Evolutionary conservation across 108 stramenopile species (phyloP), one percentile per base, ranked within the genome.

Genomic region (Hondaea fermentalgiana): DNA sequence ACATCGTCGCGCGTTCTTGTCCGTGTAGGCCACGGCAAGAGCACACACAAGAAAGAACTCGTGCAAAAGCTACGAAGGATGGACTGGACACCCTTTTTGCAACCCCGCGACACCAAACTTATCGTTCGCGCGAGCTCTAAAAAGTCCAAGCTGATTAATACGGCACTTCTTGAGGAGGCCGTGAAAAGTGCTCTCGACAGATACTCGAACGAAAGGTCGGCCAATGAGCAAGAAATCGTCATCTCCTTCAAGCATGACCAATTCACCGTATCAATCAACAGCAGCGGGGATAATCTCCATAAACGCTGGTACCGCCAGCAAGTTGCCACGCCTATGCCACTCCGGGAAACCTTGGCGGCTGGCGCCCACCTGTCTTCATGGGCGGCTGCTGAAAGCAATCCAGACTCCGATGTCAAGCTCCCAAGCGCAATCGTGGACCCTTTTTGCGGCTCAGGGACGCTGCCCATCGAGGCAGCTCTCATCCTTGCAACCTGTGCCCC

Each of bases 221-320:
- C 10, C 35, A 69, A 69, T 23, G 64, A 69, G 64, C 64, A 69
- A 4, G 64, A 69, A 23, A 69, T 69, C 42, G 10, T 42, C 64
- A 53, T 83, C 25, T 47, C 51, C 76, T 53, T 53, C 45, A 35
- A 53, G 45, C 45, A 35, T 53, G 76, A 83, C 51, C 17, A 55
- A 0, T 47, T 25, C 4, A 53, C 51, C 19, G 76, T 83, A 0
- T 83, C 76, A 12, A 83, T 83, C 19, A 53, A 47, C 49, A 53
- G 49, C n/a, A 83, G 76, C 51, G 76, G 76, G n/a, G 76, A 83
- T 17, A 47, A 83, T 23, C 51, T 83, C 6, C 76, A 83, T 23
- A 83, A 83, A 45, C 45, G 76, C 45, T 28, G n/a, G n/a, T 83
- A 83, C n/a, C 76, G 76, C 51, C 76, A 83, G 51, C 23, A 83